Evolutionary conservation across 345 rosid genomes (phyloP).

Genomic region (Bruguiera parviflora): DNA sequence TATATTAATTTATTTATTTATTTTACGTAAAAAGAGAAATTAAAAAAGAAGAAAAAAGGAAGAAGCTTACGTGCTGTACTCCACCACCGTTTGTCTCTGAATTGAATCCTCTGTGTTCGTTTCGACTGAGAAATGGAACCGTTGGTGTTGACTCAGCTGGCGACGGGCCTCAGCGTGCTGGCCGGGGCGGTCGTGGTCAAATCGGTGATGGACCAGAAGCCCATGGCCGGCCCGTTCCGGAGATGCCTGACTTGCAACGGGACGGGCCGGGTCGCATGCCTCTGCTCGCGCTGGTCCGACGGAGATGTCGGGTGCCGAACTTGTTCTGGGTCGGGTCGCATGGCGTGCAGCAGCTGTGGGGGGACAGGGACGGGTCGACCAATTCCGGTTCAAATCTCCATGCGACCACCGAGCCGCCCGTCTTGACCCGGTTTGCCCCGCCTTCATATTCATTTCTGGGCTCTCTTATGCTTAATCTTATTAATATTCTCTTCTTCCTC

Average conservation of each 20-base stretch:
- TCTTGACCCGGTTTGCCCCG: conserved; percentile 25
- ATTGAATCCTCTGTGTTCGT: neutral
- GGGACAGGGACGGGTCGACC: conserved; percentile 92
- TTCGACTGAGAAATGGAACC: conserved; percentile 47
- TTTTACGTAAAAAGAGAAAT: too few relatives aligned
- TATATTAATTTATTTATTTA: too few relatives aligned
- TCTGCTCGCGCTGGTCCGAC: conserved; percentile 90
- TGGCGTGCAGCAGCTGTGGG: conserved; percentile 75
- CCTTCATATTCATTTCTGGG: neutral
- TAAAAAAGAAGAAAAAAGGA: too few relatives aligned
- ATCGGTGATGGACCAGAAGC: conserved; percentile 78
- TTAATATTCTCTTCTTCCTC: neutral
- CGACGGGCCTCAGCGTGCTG: conserved; percentile 76
- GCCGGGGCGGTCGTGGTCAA: conserved; percentile 86
- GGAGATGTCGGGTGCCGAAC: conserved; percentile 85
- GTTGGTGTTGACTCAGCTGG: conserved; percentile 69
- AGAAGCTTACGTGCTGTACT: too few relatives aligned
- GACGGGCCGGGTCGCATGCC: conserved; percentile 69
- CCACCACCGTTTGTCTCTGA: too few relatives aligned
- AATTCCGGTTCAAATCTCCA: conserved; percentile 64
- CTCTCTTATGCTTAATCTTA: neutral
- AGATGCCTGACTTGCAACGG: conserved; percentile 82
- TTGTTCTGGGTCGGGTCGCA: conserved; percentile 88
- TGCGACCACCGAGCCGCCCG: conserved; percentile 48
- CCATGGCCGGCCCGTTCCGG: conserved; percentile 77